Percentiles rank a stretch among this genome's conserved stretches.
phyloP scores from a whole-genome alignment of 1,284 basidiomycete species.

The Trametes polyzona region DNA sequence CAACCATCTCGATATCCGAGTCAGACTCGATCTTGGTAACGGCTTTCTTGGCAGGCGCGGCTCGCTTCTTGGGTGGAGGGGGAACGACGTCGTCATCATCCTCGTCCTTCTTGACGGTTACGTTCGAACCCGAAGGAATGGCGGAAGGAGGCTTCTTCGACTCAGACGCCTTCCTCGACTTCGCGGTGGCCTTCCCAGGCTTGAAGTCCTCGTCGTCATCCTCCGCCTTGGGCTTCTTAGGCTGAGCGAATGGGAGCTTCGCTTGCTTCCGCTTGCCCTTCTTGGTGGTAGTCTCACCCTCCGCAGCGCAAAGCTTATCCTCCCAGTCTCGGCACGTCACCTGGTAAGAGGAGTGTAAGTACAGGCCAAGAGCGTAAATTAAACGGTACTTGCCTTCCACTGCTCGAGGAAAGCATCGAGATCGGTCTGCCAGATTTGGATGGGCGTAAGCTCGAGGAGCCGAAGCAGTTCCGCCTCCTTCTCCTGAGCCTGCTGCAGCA shows the following conservation, averaged over 20 bases:
- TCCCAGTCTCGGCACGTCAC: constrained; percentile 66
- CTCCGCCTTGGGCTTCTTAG: constrained; percentile 43
- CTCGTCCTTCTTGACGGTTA: constrained; percentile 34
- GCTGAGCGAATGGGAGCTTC: constrained; percentile 57
- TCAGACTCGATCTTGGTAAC: constrained; percentile 39
- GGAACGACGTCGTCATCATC: constrained; percentile 29
- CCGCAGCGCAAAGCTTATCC: constrained; percentile 51
- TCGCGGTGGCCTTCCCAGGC: constrained; percentile 64
- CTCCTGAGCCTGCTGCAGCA: constrained; percentile 78
- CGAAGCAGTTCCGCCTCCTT: constrained; percentile 86
- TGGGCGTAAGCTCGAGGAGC: constrained; percentile 81
- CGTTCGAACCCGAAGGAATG: constrained; percentile 34
- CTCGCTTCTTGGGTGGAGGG: constrained; percentile 31
- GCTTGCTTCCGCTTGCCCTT: constrained; percentile 79
- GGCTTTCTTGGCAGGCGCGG: constrained; percentile 34
- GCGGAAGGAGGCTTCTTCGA: constrained; percentile 35
- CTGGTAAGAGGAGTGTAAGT: constrained; percentile 37
- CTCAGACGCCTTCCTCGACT: constrained; percentile 39
- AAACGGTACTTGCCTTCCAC: constrained; percentile 74
- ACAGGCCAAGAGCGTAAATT: neutral
- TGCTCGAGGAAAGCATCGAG: constrained; percentile 82
- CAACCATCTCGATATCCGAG: constrained; percentile 44
- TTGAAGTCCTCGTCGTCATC: constrained; percentile 78
- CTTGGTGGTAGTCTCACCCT: constrained; percentile 47
- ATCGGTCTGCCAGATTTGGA: constrained; percentile 91